Percentiles rank a stretch among this genome's conserved stretches.
These are phyloP conservation scores for Solanum bulbocastanum DNA, from an alignment of 257 asterid genomes.

Conservation along the genomic window DNA sequence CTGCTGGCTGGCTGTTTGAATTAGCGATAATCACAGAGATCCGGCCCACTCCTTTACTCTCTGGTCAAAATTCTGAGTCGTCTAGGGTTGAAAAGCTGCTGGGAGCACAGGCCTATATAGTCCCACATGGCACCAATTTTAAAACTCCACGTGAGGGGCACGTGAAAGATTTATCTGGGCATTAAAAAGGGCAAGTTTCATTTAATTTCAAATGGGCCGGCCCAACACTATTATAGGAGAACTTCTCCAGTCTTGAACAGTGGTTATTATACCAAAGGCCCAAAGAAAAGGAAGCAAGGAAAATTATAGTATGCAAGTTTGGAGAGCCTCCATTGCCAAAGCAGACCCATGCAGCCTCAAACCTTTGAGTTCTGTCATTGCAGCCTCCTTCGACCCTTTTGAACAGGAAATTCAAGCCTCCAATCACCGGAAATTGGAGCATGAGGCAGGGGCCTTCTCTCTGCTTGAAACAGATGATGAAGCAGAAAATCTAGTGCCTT, in stretches of 20 bases:
- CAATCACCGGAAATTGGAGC: neutral
- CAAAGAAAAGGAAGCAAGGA: neutral
- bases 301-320: no score
- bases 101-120: neutral
- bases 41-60: neutral
- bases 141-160: no score
- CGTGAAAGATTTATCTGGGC: neutral
- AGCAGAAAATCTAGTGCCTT: accelerated
- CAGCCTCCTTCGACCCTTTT: neutral
- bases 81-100: neutral
- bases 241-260: neutral
- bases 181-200: neutral
- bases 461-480: no score
- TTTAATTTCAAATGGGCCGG: neutral
- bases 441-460: neutral
- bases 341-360: neutral
- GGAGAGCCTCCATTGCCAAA: neutral
- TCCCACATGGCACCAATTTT: neutral
- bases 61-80: neutral
- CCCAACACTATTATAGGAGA: neutral
- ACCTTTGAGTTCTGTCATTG: neutral
- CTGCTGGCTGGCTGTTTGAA: no score
- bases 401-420: neutral
- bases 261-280: neutral
- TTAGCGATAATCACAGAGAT: neutral